Evolutionary conservation across 1,139 yeast genomes (phyloP).

Genomic region (Kodamaea arcana): DNA sequence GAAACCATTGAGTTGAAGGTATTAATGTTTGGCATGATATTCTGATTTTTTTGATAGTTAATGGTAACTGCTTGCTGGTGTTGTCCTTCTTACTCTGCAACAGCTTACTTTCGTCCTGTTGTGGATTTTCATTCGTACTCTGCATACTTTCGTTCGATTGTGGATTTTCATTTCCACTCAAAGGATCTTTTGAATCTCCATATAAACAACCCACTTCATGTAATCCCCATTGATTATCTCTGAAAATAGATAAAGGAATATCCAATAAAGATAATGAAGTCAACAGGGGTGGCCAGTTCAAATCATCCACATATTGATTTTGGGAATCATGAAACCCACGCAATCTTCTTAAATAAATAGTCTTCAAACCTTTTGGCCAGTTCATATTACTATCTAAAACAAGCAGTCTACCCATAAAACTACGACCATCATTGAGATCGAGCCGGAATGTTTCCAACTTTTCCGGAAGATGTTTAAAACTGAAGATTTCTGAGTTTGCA

Average conservation of each 20-base stretch:
- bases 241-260: not conserved
- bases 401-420: not conserved
- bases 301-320: not conserved
- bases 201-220: not conserved
- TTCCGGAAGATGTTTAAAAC: not conserved
- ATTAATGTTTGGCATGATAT: not conserved
- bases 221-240: not conserved
- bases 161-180: not conserved
- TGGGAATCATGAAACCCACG: not conserved
- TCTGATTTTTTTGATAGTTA: not conserved
- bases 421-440: not conserved
- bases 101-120: not conserved
- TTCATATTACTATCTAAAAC: not conserved
- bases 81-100: too few relatives aligned
- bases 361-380: not conserved
- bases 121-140: not conserved
- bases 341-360: not conserved
- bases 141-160: not conserved
- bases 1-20: not conserved
- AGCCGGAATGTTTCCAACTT: not conserved
- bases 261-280: not conserved
- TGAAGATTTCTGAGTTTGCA: not conserved
- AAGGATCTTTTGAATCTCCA: too few relatives aligned
- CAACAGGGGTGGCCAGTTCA: not conserved
- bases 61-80: not conserved